Percentiles rank a stretch among this genome's conserved stretches.
phyloP scores from a whole-genome alignment of 2,329 filamentous ascomycete species.

The Stylonectria norvegica region DNA sequence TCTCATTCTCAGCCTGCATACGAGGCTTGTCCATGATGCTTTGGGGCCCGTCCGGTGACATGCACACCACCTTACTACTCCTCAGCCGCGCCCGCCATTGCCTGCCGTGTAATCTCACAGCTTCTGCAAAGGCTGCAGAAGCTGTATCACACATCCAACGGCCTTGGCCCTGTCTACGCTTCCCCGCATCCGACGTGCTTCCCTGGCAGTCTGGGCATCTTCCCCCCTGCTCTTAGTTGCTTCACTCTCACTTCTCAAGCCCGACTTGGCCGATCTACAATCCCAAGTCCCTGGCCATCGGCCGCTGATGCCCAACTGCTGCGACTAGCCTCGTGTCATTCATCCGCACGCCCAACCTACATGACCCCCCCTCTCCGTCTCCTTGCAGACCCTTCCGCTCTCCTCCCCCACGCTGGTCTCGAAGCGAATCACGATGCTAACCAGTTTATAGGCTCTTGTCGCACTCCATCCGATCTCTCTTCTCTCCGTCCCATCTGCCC shows the following conservation, averaged over 20 bases:
- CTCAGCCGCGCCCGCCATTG: slow-evolving; percentile 15
- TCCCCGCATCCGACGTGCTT: slow-evolving; percentile 22
- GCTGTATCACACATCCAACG: slow-evolving; percentile 13
- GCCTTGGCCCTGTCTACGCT: slow-evolving; percentile 11
- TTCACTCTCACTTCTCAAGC: slow-evolving; percentile 5
- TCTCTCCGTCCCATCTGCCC: slow-evolving; percentile 64
- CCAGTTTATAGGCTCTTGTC: slow-evolving; percentile 52
- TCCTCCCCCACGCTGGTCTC: slow-evolving; percentile 14
- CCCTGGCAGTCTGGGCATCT: slow-evolving; percentile 7
- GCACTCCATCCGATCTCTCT: slow-evolving; percentile 53
- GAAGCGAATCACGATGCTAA: slow-evolving; percentile 22
- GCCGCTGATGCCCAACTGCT: slow-evolving; percentile 17
- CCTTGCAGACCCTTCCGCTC: too few species aligned
- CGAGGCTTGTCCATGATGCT: slow-evolving; percentile 12
- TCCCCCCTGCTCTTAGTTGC: slow-evolving; percentile 13
- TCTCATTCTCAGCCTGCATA: slow-evolving; percentile 7
- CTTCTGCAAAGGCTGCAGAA: too few species aligned
- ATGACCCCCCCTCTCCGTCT: neutral
- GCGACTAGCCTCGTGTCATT: slow-evolving; percentile 20
- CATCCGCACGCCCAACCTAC: slow-evolving; percentile 11
- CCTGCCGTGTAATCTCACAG: slow-evolving; percentile 24
- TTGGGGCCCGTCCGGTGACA: slow-evolving; percentile 13
- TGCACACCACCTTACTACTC: slow-evolving; percentile 13
- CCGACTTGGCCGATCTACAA: slow-evolving; percentile 20
- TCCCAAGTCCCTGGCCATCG: slow-evolving; percentile 6